Conservation (phyloP, 2,329 filamentous ascomycete genomes). For the Phaeosphaeriaceae sp. region DNA sequence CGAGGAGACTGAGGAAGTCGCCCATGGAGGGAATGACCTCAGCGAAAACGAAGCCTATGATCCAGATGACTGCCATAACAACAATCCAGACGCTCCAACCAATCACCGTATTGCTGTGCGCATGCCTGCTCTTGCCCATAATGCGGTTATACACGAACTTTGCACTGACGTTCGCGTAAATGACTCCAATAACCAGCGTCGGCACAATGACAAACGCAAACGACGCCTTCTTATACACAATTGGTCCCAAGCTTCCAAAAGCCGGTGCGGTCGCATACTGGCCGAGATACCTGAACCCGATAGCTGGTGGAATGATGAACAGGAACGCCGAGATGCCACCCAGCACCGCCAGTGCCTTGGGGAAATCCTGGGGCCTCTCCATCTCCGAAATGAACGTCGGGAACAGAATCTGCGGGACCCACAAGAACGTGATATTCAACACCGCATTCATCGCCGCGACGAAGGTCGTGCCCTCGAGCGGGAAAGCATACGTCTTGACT, state of each 20-base stretch:
- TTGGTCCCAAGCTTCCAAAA: constrained; percentile 79
- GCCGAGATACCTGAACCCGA: constrained; percentile 86
- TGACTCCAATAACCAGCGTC: constrained; percentile 84
- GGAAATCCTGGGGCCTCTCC: constrained; percentile 80
- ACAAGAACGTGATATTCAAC: constrained; percentile 93
- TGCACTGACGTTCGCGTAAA: constrained; percentile 87
- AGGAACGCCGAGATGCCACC: constrained; percentile 86
- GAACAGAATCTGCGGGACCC: constrained; percentile 92
- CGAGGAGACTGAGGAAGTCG: constrained; percentile 73
- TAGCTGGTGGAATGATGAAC: constrained; percentile 81
- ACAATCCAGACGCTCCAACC: constrained; percentile 81
- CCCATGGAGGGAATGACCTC: constrained; percentile 93
- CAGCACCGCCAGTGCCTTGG: constrained; percentile 88
- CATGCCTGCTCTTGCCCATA: constrained; percentile 79
- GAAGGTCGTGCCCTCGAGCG: constrained; percentile 74
- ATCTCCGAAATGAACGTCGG: constrained; percentile 96
- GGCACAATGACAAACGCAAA: constrained; percentile 97
- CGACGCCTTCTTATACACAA: constrained; percentile 79
- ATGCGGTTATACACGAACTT: constrained; percentile 90
- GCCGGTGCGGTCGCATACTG: constrained; percentile 88
- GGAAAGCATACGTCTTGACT: constrained; percentile 72
- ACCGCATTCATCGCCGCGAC: constrained; percentile 85
- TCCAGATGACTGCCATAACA: constrained; percentile 77
- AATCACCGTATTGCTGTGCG: constrained; percentile 77
- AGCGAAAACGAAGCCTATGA: constrained; percentile 84